Conservation (phyloP, 2,329 filamentous ascomycete species). For the Aspergillus sp. region DNA sequence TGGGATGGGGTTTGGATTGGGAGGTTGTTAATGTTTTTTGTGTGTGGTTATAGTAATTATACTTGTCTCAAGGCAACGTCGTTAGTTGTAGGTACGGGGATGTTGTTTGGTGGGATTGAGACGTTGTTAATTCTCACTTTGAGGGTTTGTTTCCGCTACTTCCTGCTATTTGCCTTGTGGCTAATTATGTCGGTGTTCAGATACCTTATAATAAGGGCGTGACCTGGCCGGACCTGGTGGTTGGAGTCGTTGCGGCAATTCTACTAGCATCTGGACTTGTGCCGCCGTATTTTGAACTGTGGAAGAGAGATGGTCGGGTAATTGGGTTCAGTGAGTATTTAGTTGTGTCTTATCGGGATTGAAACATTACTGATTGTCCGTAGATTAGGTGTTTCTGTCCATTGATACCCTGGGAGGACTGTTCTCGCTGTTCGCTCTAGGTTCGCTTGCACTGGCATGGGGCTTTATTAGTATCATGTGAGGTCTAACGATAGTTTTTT, state of each 20-base stretch:
- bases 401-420: constrained; percentile 65
- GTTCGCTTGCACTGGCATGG: constrained; percentile 38
- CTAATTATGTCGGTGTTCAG: constrained; percentile 30
- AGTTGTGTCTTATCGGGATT: too few species aligned
- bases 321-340: constrained; percentile 58
- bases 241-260: constrained; percentile 61
- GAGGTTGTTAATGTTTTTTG: constrained; percentile 8
- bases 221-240: constrained; percentile 55
- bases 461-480: too few species aligned
- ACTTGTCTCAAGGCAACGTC: constrained; percentile 52
- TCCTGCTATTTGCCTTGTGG: background rate
- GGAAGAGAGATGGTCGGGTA: constrained; percentile 62
- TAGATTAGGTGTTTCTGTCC: constrained; percentile 58
- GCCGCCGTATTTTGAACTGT: constrained; percentile 64
- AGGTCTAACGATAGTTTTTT: constrained; percentile 17
- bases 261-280: constrained; percentile 60
- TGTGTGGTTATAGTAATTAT: constrained; percentile 22
- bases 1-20: too few species aligned
- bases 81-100: constrained; percentile 44
- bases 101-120: constrained; percentile 57
- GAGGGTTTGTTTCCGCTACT: constrained; percentile 42
- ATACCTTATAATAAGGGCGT: constrained; percentile 58
- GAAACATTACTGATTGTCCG: background rate
- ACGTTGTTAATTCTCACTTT: constrained; percentile 60
- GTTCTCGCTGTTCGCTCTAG: constrained; percentile 64